phyloP scores from a whole-genome alignment of 2,329 filamentous ascomycete species.

The Pestalotiopsis sp. region DNA sequence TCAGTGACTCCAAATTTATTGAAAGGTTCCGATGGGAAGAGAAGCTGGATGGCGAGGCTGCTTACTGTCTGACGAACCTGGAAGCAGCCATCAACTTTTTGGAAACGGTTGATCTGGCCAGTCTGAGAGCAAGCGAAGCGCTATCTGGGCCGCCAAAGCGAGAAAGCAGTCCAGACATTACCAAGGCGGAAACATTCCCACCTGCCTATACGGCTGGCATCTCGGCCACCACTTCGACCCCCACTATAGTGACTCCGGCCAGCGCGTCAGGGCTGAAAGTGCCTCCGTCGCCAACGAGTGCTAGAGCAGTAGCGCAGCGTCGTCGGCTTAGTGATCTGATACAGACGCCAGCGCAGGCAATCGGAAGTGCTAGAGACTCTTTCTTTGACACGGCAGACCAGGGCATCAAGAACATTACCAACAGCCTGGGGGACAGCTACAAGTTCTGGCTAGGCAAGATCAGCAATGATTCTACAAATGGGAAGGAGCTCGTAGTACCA shows the following conservation, averaged over 20 bases:
- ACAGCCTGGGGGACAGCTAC: constrained; percentile 87
- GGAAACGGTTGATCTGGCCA: constrained; percentile 91
- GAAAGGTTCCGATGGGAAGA: constrained; percentile 84
- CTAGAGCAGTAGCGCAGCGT: constrained; percentile 47
- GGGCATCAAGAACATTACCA: constrained; percentile 87
- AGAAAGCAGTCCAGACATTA: constrained; percentile 46
- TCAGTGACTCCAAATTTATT: constrained; percentile 94
- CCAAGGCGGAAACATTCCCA: constrained; percentile 56
- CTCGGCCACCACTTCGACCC: constrained; percentile 31
- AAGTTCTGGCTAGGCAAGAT: constrained; percentile 89
- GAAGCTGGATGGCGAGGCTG: constrained; percentile 89
- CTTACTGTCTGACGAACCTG: constrained; percentile 94
- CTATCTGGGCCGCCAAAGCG: constrained; percentile 67
- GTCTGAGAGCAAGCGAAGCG: constrained; percentile 76
- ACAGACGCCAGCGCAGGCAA: constrained; percentile 77
- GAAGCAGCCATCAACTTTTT: constrained; percentile 94
- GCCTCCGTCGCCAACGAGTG: constrained; percentile 38
- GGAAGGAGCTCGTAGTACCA: constrained; percentile 63
- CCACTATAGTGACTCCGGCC: constrained; percentile 32
- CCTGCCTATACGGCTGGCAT: constrained; percentile 53
- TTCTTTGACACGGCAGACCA: constrained; percentile 89
- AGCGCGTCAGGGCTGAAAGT: constrained; percentile 32
- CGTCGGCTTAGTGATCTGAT: constrained; percentile 84
- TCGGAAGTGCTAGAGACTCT: constrained; percentile 81
- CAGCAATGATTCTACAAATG: constrained; percentile 64